These are phyloP conservation scores for Gossypium stocksii DNA, from an alignment of 345 rosid species.

Conservation along the genomic window DNA sequence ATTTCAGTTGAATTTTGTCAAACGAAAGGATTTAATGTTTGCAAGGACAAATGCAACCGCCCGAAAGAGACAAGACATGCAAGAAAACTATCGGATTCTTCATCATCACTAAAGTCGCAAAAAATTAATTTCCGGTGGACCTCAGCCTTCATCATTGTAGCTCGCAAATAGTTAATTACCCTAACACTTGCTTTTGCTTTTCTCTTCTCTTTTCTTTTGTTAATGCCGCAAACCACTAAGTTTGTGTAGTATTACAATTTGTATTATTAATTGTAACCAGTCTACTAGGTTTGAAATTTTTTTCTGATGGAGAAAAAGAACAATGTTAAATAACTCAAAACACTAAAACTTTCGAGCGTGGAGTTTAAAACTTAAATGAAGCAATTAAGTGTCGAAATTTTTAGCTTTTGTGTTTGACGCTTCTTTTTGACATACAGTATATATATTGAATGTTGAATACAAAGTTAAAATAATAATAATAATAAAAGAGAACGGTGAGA, in stretches of 20 bases:
- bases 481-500: not conserved
- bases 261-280: not conserved
- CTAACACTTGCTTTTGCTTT: not conserved
- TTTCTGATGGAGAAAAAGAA: not conserved
- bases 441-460: not conserved
- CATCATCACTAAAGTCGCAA: not conserved
- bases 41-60: not conserved
- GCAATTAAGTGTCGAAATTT: no score
- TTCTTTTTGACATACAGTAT: no score
- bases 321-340: not conserved
- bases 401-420: no score
- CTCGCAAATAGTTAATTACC: not conserved
- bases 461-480: no score
- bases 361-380: not conserved
- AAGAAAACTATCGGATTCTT: not conserved
- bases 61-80: slow-evolving; percentile 15
- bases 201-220: not conserved
- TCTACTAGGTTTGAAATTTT: not conserved
- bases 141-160: not conserved
- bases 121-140: slow-evolving; percentile 11
- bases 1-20: not conserved
- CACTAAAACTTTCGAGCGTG: not conserved
- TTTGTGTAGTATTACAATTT: not conserved
- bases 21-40: not conserved
- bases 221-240: not conserved